Conservation (phyloP, 2,329 filamentous ascomycete species). For the Alternaria sp. region DNA sequence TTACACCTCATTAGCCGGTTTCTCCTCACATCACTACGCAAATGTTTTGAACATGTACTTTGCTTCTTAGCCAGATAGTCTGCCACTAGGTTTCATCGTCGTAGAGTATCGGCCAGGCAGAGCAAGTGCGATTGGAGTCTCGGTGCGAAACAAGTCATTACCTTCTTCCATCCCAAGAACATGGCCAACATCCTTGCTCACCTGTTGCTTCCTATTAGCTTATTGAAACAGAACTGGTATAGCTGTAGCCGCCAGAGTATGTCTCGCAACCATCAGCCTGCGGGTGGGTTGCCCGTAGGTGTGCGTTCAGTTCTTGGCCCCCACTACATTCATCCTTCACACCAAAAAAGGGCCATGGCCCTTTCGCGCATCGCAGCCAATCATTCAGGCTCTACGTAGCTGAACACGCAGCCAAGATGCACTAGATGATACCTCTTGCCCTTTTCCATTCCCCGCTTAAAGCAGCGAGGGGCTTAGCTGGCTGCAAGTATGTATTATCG, state of each 20-base stretch:
- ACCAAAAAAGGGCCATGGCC: constrained; percentile 11
- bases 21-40: not conserved
- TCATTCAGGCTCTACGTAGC: not conserved
- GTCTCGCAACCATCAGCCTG: not conserved
- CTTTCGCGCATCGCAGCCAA: not conserved
- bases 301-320: not conserved
- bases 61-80: not conserved
- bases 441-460: not conserved
- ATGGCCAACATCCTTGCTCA: not conserved
- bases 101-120: too few relatives aligned
- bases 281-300: accelerated
- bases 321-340: not conserved
- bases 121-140: too few relatives aligned
- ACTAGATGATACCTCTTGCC: not conserved
- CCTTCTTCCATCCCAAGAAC: accelerated
- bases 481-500: not conserved
- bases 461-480: not conserved
- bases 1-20: not conserved
- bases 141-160: too few relatives aligned
- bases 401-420: not conserved
- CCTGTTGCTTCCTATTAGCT: not conserved
- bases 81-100: accelerated
- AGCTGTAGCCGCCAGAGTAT: not conserved
- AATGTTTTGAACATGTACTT: not conserved
- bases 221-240: accelerated